Evolutionary conservation across 2,329 filamentous ascomycete species (phyloP), one percentile per base, ranked within the genome.

Genomic region (Xylaria sp.): DNA sequence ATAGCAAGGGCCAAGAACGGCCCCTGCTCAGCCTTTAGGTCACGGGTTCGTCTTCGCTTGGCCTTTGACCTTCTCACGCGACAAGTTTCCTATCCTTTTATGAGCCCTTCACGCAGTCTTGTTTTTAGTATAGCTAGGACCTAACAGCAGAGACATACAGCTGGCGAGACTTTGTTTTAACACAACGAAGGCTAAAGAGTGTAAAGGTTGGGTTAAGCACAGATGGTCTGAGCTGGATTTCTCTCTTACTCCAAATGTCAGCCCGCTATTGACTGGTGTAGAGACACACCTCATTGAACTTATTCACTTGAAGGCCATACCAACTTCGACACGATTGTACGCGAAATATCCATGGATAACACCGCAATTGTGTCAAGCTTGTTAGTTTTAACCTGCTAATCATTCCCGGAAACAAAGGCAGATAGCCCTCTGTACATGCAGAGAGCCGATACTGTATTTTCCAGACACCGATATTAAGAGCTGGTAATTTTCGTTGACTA

Each of bases 11-110:
- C 58, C 58, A 70, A 68, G 68, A 32, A 55, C 44, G 20, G 58
- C 65, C 65, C 70, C 67, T 64, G 41, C 63, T 65, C 62, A 3
- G 28, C 37, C n/a, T 34, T 48, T 39, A 2, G n/a, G 64, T 71
- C 70, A 70, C 70, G 67, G 63, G 70, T 57, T 61, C 18, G 44
- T 54, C 25, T n/a, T 65, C 32, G 28, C 41, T 41, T 52, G n/a
- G 25, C 60, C 51, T 57, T 54, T 23, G 23, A 37, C 37, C 34
- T 56, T 50, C 41, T 18, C 28, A 50, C 46, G 39, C 52, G 8
- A 18, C 61, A 23, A 50, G 23, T 51, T 60, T 50, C 39, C 10
- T 23, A n/a, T 20, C 61, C 39, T 44, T 65, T 48, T 12, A 54
- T 20, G 25, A 39, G n/a, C 18, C 18, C 62, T 23, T 50, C 34